Evolutionary conservation across 768 basidiomycete genomes (phyloP), one percentile per base, ranked within the genome.

Genomic region (Mycena maculata): DNA sequence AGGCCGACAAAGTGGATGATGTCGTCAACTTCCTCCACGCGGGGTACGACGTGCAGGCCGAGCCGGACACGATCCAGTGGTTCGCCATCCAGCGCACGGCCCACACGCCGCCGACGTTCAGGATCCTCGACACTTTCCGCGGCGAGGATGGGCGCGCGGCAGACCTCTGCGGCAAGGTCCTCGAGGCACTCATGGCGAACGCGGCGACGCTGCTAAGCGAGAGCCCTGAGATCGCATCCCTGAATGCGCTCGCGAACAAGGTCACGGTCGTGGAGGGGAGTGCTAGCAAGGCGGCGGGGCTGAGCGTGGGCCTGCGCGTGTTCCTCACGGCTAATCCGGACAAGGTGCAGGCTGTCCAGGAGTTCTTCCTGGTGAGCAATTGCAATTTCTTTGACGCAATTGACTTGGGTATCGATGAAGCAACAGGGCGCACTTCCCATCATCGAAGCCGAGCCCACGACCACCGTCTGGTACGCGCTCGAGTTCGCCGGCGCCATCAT

Each of bases 91-190:
- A 77, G 60, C 76, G 77, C 63, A 63, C 68, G 31, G 68, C 61
- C 45, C 63, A 68, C 33, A 50, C 71, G 49, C 70, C 75, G 39
- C 58, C 69, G 20, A 74, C 75, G 15, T 82, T 75, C 70, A 76
- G 76, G 44, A 77, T 81, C 68, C 80, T 83, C 75, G 81, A 82
- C 71, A 80, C 81, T 9, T 82, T 82, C 74, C 75, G 75, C 4
- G 71, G 72, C 15, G 76, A 79, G 55, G 64, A 67, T 23, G 81
- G 78, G 5, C 76, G 81, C 15, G 55, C 66, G 12, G 79, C 78
- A 8, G 82, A 83, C 70, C 70, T 82, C 15, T 45, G 56, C 4
- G 81, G 81, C 23, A 73, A 78, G 48, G 72, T 81, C 44, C 79
- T 79, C 22, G 73, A 69, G 28, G 80, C 80, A 11, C 71, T 83